Conservation (phyloP, 257 asterid genomes). For the Solanum pinnatisectum region DNA sequence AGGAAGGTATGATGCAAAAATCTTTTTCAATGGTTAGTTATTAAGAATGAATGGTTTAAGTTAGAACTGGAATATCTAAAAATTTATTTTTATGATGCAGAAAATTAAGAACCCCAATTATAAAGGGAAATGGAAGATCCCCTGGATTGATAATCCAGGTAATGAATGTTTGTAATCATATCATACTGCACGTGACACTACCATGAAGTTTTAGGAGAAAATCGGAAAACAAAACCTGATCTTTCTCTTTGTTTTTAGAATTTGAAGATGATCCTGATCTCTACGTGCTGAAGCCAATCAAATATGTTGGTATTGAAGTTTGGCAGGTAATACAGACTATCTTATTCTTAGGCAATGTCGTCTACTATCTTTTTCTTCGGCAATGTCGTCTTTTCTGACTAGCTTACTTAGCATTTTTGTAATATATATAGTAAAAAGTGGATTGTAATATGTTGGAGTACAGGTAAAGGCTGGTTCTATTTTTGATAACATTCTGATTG, state of each 20-base stretch:
- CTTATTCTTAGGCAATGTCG: neutral
- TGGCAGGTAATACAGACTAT: slow-evolving; percentile 12
- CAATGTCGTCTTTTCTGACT: neutral
- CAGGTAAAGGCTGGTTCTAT: slow-evolving; percentile 24
- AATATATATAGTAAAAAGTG: neutral
- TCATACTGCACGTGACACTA: neutral
- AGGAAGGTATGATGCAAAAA: slow-evolving; percentile 5
- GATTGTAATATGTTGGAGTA: neutral
- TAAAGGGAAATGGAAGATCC: slow-evolving; percentile 23
- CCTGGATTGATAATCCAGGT: slow-evolving; percentile 22
- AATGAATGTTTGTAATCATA: neutral
- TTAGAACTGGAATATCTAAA: neutral
- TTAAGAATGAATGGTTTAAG: neutral
- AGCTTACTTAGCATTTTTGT: neutral
- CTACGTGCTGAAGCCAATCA: slow-evolving; percentile 12
- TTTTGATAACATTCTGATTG: slow-evolving; percentile 13
- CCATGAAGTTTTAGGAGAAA: neutral
- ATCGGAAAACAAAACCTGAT: neutral
- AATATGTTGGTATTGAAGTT: slow-evolving; percentile 20
- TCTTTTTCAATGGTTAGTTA: neutral
- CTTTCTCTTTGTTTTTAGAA: neutral
- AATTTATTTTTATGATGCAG: neutral
- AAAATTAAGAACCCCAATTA: slow-evolving; percentile 17
- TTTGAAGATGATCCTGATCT: slow-evolving; percentile 22
- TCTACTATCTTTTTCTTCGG: neutral